These are phyloP conservation scores for Penicillium rolfsii DNA, from an alignment of 2,329 filamentous ascomycete genomes.

Conservation along the genomic window DNA sequence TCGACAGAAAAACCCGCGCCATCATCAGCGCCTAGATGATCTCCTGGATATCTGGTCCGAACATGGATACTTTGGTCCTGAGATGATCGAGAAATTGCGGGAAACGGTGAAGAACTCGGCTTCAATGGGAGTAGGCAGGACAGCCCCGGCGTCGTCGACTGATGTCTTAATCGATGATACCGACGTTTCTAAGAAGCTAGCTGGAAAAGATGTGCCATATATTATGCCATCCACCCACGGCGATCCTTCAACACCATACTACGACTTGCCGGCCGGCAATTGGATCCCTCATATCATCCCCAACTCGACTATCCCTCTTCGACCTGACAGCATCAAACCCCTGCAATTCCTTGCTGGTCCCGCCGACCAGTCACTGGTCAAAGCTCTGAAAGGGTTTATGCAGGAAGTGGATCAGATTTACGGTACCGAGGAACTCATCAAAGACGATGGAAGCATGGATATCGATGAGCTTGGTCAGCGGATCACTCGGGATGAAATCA, in stretches of 20 bases:
- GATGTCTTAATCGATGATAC: slow-evolving; percentile 30
- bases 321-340: slow-evolving; percentile 69
- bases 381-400: slow-evolving; percentile 71
- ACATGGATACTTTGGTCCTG: slow-evolving; percentile 62
- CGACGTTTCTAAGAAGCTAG: slow-evolving; percentile 51
- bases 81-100: slow-evolving; percentile 62
- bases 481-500: slow-evolving; percentile 67
- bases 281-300: slow-evolving; percentile 78
- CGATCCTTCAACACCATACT: slow-evolving; percentile 72
- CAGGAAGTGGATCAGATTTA: slow-evolving; percentile 72
- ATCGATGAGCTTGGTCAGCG: slow-evolving; percentile 76
- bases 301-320: slow-evolving; percentile 74
- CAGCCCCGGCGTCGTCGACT: slow-evolving; percentile 32
- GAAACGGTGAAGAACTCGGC: slow-evolving; percentile 57
- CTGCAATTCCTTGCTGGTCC: slow-evolving; percentile 70
- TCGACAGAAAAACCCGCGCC: slow-evolving; percentile 65
- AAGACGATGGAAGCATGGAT: slow-evolving; percentile 59
- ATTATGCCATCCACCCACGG: slow-evolving; percentile 77
- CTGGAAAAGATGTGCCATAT: slow-evolving; percentile 60
- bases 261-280: slow-evolving; percentile 80
- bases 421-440: slow-evolving; percentile 52
- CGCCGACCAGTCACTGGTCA: slow-evolving; percentile 66
- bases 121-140: slow-evolving; percentile 36
- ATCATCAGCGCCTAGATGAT: slow-evolving; percentile 65
- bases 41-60: slow-evolving; percentile 73